phyloP scores from a whole-genome alignment of 306 rosid genomes.

The Crotalaria pallida region DNA sequence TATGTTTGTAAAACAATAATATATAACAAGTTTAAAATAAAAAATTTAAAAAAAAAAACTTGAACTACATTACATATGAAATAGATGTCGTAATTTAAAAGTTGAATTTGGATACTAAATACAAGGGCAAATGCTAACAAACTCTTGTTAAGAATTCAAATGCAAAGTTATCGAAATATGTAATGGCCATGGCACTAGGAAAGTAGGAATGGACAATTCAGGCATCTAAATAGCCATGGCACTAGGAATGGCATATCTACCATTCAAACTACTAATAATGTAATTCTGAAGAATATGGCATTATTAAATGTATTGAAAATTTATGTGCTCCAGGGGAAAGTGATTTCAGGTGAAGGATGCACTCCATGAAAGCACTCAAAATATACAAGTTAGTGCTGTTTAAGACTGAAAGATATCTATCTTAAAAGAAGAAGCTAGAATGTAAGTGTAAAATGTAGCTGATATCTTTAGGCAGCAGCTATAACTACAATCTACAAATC shows the following conservation, averaged over 20 bases:
- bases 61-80: too few species aligned
- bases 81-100: too few species aligned
- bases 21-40: too few species aligned
- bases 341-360: neutral
- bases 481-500: constrained; percentile 20
- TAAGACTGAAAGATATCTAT: constrained; percentile 1
- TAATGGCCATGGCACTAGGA: too few species aligned
- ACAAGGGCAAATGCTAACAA: too few species aligned
- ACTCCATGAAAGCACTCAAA: neutral
- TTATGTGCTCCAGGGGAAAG: neutral
- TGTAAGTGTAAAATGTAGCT: neutral
- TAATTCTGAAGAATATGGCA: neutral
- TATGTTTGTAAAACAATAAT: too few species aligned
- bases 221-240: neutral
- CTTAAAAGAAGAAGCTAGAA: neutral
- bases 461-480: neutral
- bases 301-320: neutral
- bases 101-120: too few species aligned
- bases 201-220: neutral
- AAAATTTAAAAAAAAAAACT: too few species aligned
- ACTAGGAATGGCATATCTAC: neutral
- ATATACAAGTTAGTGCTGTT: neutral
- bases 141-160: too few species aligned
- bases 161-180: too few species aligned
- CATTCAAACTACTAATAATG: neutral